phyloP scores from a whole-genome alignment of 2,329 filamentous ascomycete species.

The Colletotrichum lini region DNA sequence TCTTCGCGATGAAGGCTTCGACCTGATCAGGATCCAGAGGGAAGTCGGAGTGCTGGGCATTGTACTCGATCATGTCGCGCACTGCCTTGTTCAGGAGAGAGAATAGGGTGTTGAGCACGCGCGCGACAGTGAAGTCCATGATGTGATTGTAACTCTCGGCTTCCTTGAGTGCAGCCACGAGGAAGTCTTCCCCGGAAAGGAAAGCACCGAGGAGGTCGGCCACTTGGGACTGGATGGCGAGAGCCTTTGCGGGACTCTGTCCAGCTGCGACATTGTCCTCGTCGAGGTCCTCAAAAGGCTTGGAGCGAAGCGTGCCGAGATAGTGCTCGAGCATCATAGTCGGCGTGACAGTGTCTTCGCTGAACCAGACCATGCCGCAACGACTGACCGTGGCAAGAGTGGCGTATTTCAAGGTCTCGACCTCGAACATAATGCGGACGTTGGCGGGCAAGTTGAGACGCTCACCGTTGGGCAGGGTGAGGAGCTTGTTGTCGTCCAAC shows the following conservation, averaged over 20 bases:
- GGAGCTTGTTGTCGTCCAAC: conserved; percentile 97
- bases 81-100: conserved; percentile 96
- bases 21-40: conserved; percentile 91
- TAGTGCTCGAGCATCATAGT: conserved; percentile 96
- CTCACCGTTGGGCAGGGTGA: conserved; percentile 97
- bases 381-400: conserved; percentile 99
- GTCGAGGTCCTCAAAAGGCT: conserved; percentile 94
- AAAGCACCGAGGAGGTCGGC: conserved; percentile 84
- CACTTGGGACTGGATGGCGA: conserved; percentile 83
- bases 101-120: conserved; percentile 93
- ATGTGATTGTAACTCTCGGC: conserved; percentile 90
- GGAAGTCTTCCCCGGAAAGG: conserved; percentile 84
- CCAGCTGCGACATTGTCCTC: conserved; percentile 87
- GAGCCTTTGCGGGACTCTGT: conserved; percentile 82
- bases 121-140: conserved; percentile 96
- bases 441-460: conserved; percentile 94
- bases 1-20: conserved; percentile 92
- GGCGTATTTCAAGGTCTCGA: conserved; percentile 97
- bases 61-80: conserved; percentile 94
- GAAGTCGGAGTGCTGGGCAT: conserved; percentile 94
- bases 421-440: conserved; percentile 99
- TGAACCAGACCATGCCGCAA: conserved; percentile 99
- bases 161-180: conserved; percentile 81
- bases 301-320: conserved; percentile 83
- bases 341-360: conserved; percentile 94